A percentile compares a stretch with the other conserved stretches of the same genome.
phyloP scores from a whole-genome alignment of 2,329 filamentous ascomycete species.

The Clonostachys rhizophaga region DNA sequence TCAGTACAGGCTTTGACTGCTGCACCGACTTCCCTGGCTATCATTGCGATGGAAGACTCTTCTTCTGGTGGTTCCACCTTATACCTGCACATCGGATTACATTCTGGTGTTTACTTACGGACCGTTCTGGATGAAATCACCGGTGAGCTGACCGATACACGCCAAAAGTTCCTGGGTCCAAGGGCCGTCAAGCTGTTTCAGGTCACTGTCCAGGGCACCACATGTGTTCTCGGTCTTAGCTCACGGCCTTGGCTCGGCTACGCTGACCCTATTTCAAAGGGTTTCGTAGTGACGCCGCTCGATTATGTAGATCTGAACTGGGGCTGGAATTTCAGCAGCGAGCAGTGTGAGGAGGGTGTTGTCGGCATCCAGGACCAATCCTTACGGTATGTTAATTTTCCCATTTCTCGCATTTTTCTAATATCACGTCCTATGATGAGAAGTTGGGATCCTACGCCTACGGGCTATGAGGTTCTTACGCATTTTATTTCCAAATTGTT shows the following conservation, averaged over 20 bases:
- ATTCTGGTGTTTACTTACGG: slow-evolving; percentile 92
- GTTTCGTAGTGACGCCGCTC: slow-evolving; percentile 88
- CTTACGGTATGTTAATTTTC: slow-evolving; percentile 59
- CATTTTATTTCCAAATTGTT: slow-evolving; percentile 78
- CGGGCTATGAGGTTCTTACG: slow-evolving; percentile 51
- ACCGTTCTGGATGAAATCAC: slow-evolving; percentile 94
- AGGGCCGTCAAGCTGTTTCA: slow-evolving; percentile 87
- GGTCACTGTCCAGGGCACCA: slow-evolving; percentile 81
- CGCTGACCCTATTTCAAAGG: slow-evolving; percentile 78
- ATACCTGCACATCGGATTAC: slow-evolving; percentile 92
- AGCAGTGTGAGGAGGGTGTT: slow-evolving; percentile 90
- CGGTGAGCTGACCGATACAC: slow-evolving; percentile 89
- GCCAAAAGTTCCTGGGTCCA: slow-evolving; percentile 89
- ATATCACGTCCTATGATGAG: slow-evolving; percentile 51
- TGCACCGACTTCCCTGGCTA: slow-evolving; percentile 80
- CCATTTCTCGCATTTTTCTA: slow-evolving; percentile 21
- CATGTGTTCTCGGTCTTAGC: slow-evolving; percentile 83
- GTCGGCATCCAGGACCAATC: slow-evolving; percentile 90
- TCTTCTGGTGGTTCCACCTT: slow-evolving; percentile 82
- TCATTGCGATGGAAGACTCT: slow-evolving; percentile 95
- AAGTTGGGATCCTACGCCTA: slow-evolving; percentile 52
- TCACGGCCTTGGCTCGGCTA: slow-evolving; percentile 97
- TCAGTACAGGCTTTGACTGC: slow-evolving; percentile 92
- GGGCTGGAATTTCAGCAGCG: slow-evolving; percentile 94
- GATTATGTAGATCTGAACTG: slow-evolving; percentile 86